Percentiles rank a stretch among this genome's conserved stretches.
Conservation (phyloP, 2,329 filamentous ascomycete species). For the Dendrostoma leiphaemia region DNA sequence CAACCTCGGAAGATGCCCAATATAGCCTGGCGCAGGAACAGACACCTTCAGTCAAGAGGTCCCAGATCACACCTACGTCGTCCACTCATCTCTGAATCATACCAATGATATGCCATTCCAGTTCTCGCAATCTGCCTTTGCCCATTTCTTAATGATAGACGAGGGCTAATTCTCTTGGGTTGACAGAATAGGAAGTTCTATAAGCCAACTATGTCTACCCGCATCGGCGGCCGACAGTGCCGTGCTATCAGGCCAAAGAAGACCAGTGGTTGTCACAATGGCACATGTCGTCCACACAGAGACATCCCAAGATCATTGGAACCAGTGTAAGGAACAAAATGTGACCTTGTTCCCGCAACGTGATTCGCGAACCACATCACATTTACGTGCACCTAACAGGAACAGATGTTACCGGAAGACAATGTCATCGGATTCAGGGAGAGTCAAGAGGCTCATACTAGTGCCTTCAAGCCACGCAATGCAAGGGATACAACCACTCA, state of each 20-base stretch:
- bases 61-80: too few relatives aligned
- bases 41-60: not conserved
- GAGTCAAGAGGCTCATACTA: not conserved
- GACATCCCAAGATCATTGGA: not conserved
- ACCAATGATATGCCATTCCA: too few relatives aligned
- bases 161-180: too few relatives aligned
- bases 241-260: not conserved
- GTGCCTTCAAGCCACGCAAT: not conserved
- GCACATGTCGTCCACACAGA: not conserved
- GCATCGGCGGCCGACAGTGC: not conserved
- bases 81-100: too few relatives aligned
- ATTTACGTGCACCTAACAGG: not conserved
- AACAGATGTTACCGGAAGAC: not conserved
- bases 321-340: not conserved
- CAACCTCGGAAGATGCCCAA: not conserved
- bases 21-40: not conserved
- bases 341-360: not conserved
- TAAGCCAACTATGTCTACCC: not conserved
- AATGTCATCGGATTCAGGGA: not conserved
- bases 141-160: too few relatives aligned
- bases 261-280: not conserved
- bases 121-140: too few relatives aligned
- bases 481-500: slow-evolving; percentile 1
- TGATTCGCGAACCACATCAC: not conserved
- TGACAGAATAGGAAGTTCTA: not conserved